Evolutionary conservation across 306 rosid species (phyloP), one percentile per base, ranked within the genome.

Genomic region (Aeschynomene evenia): DNA sequence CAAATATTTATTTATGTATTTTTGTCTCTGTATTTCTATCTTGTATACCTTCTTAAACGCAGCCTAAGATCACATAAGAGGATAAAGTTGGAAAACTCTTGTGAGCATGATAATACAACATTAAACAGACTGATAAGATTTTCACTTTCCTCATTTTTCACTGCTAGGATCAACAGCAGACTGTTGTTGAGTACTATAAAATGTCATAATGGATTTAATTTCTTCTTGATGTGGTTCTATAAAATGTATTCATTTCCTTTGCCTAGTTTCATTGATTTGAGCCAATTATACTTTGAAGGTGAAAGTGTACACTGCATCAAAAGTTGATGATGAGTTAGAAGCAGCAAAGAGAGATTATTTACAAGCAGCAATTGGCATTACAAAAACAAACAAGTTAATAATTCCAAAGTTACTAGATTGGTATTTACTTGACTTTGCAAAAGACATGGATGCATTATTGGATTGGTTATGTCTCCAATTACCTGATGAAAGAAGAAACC

Each of bases 381-480:
- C 96, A 63, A 81, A 70, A 71, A 51, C 82, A 31, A 88, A 85
- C 77, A 88, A 85, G 77, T 29, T 94, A 52, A 75, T 84, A 46
- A 74, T 94, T 21, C 99, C 99, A 7, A 94, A 94, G 79, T 79
- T 94, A 9, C 48, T 94, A 80, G 97, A 94, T 59, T 90, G 99
- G 99, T 94, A 94, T 72, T 80, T 83, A 34, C 91, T 90, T 26
- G 99, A 94, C 78, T 94, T 94, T 71, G 97, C 96, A 19, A 90
- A 94, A 84, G 96, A 94, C 79, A 57, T 88, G 80, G 96, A 87
- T 48, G 84, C 97, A 55, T 63, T 94, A 59, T 82, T 91, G 70
- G 95, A 88, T 18, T 94, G 99, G 99, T 80, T 94, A 22, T 90
- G 99, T 59, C 79, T 94, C 71, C 99, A 94, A 68, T 82, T 94